Percentiles rank a stretch among this genome's conserved stretches.
Evolutionary conservation across 306 rosid species (phyloP).

Genomic region (Citrullus colocynthis): DNA sequence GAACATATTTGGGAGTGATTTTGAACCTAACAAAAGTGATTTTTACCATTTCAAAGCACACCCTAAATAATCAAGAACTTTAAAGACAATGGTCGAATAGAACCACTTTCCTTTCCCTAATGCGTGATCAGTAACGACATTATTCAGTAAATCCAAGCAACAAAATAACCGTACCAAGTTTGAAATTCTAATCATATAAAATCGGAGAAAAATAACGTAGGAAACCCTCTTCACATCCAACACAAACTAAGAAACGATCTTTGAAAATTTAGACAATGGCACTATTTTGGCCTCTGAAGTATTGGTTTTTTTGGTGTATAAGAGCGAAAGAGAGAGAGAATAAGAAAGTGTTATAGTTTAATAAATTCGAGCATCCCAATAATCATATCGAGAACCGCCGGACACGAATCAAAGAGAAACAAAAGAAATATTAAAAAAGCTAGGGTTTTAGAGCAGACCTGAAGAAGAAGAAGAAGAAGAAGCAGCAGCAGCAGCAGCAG

Average conservation of each 20-base stretch:
- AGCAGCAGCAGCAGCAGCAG: too few species aligned
- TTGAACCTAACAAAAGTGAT: too few species aligned
- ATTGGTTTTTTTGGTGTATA: neutral
- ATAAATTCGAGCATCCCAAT: neutral
- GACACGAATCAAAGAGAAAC: neutral
- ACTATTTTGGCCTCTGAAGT: neutral
- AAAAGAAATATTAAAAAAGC: neutral
- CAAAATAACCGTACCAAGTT: neutral
- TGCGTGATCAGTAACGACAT: neutral
- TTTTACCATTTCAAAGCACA: too few species aligned
- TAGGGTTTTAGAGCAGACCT: conserved; percentile 2
- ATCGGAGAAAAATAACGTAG: neutral
- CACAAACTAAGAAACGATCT: neutral
- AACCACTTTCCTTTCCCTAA: neutral
- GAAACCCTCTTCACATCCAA: neutral
- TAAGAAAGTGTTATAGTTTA: neutral
- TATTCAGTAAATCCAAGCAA: neutral
- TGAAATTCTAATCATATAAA: neutral
- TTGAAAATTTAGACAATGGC: neutral
- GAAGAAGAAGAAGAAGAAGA: neutral
- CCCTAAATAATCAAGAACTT: neutral
- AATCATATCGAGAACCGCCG: neutral
- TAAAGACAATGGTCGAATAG: neutral
- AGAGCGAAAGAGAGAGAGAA: neutral
- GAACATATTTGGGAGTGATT: too few species aligned